Percentiles rank a stretch among this genome's conserved stretches.
Conservation (phyloP, 176 grass and related monocot species). For the Eremochloa ophiuroides region DNA sequence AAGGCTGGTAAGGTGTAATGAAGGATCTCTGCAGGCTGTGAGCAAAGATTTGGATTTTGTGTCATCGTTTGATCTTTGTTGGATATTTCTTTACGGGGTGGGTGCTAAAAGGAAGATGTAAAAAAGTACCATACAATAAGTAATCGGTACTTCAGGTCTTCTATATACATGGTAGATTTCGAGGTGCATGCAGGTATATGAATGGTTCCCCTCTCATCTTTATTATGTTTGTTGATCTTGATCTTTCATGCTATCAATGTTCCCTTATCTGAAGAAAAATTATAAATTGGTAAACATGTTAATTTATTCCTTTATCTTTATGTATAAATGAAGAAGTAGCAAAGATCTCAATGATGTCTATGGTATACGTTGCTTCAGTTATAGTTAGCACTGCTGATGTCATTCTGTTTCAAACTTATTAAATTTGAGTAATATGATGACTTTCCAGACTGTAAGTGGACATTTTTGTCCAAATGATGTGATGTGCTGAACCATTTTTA, state of each 20-base stretch:
- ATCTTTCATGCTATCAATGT: background rate
- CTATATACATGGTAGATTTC: background rate
- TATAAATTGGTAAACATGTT: background rate
- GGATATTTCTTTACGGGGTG: background rate
- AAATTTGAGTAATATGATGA: background rate
- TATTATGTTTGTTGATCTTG: background rate
- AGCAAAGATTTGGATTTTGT: background rate
- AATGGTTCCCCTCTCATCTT: background rate
- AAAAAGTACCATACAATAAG: background rate
- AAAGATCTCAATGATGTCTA: background rate
- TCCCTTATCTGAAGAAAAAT: background rate
- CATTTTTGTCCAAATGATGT: background rate
- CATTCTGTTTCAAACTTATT: background rate
- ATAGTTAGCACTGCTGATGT: background rate
- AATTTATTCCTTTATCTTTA: background rate
- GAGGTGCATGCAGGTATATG: background rate
- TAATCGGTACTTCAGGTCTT: background rate
- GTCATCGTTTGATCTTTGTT: background rate
- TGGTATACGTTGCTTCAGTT: background rate
- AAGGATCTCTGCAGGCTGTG: too few species aligned
- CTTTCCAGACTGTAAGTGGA: background rate
- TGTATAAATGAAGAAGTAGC: background rate
- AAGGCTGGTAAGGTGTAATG: too few species aligned
- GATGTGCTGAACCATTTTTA: background rate
- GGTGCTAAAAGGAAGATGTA: background rate